phyloP scores from a whole-genome alignment of 768 basidiomycete genomes.

The Rhizopogon vulgaris region DNA sequence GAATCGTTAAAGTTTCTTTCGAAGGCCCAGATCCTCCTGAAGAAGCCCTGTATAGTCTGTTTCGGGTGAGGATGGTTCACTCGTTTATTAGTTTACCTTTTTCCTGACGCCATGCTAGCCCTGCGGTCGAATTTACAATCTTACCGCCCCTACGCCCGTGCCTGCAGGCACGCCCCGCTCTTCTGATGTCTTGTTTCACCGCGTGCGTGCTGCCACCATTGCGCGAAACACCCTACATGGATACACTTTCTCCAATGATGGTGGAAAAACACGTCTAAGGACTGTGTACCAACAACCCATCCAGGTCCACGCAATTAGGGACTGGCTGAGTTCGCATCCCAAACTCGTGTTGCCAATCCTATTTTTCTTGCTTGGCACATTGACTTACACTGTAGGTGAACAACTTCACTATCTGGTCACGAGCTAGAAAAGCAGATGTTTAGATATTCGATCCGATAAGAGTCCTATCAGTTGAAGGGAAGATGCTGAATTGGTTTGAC shows the following conservation, averaged over 20 bases:
- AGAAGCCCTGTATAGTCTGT: slow-evolving; percentile 69
- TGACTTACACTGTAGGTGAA: slow-evolving; percentile 77
- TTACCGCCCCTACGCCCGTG: slow-evolving; percentile 52
- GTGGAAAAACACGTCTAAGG: slow-evolving; percentile 39
- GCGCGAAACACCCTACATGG: slow-evolving; percentile 83
- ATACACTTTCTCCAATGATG: slow-evolving; percentile 28
- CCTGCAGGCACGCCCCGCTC: slow-evolving; percentile 64
- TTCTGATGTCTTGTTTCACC: slow-evolving; percentile 55
- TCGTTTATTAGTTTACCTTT: background rate
- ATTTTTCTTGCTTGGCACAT: slow-evolving; percentile 81
- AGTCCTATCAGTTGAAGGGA: slow-evolving; percentile 73
- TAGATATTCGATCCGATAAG: slow-evolving; percentile 93
- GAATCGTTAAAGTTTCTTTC: slow-evolving; percentile 70
- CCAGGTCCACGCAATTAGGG: slow-evolving; percentile 59
- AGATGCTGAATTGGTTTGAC: slow-evolving; percentile 82
- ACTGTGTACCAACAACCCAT: slow-evolving; percentile 58
- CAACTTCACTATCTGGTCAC: background rate
- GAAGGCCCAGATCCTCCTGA: slow-evolving; percentile 86
- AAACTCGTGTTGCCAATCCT: slow-evolving; percentile 74
- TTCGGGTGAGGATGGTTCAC: slow-evolving; percentile 49
- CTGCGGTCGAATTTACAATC: slow-evolving; percentile 72
- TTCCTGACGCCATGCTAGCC: slow-evolving; percentile 39
- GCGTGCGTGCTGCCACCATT: slow-evolving; percentile 63
- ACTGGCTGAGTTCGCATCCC: slow-evolving; percentile 86
- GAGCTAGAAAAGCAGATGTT: background rate